Percentiles rank a stretch among this genome's conserved stretches.
These are phyloP conservation scores for Phellopilus nigrolimitatus DNA, from an alignment of 1,284 basidiomycete genomes.

Conservation along the genomic window DNA sequence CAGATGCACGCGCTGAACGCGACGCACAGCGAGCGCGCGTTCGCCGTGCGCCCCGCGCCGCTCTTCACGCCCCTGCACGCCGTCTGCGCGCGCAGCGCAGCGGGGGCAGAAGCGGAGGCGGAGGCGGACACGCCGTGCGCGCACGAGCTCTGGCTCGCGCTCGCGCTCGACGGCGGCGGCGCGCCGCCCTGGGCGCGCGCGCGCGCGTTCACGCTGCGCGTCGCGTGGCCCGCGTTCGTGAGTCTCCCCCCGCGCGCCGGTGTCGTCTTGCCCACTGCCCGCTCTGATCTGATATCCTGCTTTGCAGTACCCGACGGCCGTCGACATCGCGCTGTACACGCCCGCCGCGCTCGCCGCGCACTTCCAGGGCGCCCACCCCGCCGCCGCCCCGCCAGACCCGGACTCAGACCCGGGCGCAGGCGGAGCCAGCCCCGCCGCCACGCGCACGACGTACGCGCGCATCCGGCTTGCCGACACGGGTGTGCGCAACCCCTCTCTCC, in stretches of 20 bases:
- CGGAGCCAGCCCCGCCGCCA: slow-evolving; percentile 21
- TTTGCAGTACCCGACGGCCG: slow-evolving; percentile 30
- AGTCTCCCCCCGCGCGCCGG: slow-evolving; percentile 28
- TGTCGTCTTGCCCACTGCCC: not conserved
- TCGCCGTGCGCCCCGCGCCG: slow-evolving; percentile 41
- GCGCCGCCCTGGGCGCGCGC: slow-evolving; percentile 20
- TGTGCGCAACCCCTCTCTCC: slow-evolving; percentile 37
- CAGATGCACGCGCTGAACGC: slow-evolving; percentile 23
- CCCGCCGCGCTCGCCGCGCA: slow-evolving; percentile 21
- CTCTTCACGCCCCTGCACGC: slow-evolving; percentile 33
- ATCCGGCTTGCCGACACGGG: slow-evolving; percentile 49
- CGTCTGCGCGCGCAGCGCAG: slow-evolving; percentile 30
- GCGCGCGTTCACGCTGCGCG: slow-evolving; percentile 50
- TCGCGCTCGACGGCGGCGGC: not conserved
- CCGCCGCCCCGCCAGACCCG: slow-evolving; percentile 20
- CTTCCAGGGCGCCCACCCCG: slow-evolving; percentile 9
- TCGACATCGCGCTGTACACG: slow-evolving; percentile 24
- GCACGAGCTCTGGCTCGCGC: slow-evolving; percentile 8
- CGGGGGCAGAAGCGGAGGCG: not conserved
- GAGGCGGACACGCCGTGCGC: not conserved
- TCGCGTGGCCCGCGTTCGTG: slow-evolving; percentile 67
- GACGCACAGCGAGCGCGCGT: slow-evolving; percentile 29
- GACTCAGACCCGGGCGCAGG: slow-evolving; percentile 12
- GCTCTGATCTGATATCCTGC: not conserved
- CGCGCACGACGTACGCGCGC: slow-evolving; percentile 47